Evolutionary conservation across 208 protist genomes (phyloP).

Genomic region (Trypanosoma avium): DNA sequence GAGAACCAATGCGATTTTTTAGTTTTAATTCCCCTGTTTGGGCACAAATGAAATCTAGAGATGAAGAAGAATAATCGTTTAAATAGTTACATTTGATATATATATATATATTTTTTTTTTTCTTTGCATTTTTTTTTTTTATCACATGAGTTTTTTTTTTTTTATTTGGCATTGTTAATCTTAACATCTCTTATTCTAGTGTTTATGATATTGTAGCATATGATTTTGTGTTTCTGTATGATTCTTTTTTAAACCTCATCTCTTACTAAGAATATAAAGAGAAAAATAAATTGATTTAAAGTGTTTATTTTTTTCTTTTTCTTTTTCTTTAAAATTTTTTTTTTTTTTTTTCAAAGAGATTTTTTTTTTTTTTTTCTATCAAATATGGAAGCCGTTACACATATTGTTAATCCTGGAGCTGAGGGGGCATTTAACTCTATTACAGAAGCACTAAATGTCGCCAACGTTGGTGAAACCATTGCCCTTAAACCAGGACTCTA

Average conservation of each 20-base stretch:
- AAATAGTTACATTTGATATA: too few relatives aligned
- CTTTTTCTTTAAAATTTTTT: not conserved
- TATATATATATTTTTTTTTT: too few relatives aligned
- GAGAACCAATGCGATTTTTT: slow-evolving; percentile 14
- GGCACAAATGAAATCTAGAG: too few relatives aligned
- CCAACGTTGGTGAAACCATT: slow-evolving; percentile 56
- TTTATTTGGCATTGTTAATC: not conserved
- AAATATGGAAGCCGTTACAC: slow-evolving; percentile 23
- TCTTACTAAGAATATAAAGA: not conserved
- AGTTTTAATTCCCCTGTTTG: slow-evolving; percentile 4
- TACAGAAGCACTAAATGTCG: slow-evolving; percentile 50
- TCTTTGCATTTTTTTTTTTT: not conserved
- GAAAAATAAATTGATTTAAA: not conserved
- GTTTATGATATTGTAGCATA: too few relatives aligned
- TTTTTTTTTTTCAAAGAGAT: not conserved
- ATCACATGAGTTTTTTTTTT: not conserved
- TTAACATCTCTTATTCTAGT: not conserved
- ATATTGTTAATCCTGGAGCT: slow-evolving; percentile 32
- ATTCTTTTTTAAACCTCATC: too few relatives aligned
- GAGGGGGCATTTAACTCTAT: slow-evolving; percentile 61
- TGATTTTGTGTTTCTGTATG: too few relatives aligned
- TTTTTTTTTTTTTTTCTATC: not conserved
- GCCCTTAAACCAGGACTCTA: slow-evolving; percentile 66
- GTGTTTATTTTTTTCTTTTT: not conserved
- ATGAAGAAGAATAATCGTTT: too few relatives aligned